Conservation (phyloP, 805 yeast species). For the Wickerhamomyces sydowiorum region DNA sequence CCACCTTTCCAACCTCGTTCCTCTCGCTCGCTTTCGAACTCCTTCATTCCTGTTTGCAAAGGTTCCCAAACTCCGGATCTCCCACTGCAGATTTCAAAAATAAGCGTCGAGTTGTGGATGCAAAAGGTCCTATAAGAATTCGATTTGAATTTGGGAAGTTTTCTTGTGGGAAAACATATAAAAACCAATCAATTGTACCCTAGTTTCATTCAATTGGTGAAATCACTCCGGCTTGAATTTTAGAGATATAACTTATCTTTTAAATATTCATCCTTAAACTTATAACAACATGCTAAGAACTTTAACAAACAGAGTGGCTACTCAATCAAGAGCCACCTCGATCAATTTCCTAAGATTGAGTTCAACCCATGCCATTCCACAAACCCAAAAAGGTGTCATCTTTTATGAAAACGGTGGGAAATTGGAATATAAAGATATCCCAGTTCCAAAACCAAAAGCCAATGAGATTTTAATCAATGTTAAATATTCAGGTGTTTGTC, state of each 20-base stretch:
- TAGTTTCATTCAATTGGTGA: not conserved
- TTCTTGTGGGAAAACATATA: not conserved
- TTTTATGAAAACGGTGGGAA: conserved; percentile 64
- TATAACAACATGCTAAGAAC: conserved; percentile 21
- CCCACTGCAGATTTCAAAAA: not conserved
- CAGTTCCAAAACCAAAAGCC: conserved; percentile 74
- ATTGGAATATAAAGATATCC: conserved; percentile 62
- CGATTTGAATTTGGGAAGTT: not conserved
- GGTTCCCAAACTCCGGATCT: not conserved
- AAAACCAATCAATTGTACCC: not conserved
- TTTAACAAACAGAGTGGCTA: conserved; percentile 7
- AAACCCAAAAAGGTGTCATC: conserved; percentile 65
- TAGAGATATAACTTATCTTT: not conserved
- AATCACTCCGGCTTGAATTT: not conserved
- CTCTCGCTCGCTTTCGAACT: not conserved
- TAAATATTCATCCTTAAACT: not conserved
- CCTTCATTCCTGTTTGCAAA: not conserved
- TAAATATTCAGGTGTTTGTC: conserved; percentile 89
- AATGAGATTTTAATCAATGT: conserved; percentile 77
- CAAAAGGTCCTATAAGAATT: too few species aligned
- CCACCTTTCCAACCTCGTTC: not conserved
- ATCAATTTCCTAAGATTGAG: conserved; percentile 16
- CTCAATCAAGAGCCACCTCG: conserved; percentile 8
- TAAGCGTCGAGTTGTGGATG: not conserved
- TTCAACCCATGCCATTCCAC: conserved; percentile 41